These are phyloP conservation scores for Paramecium octaurelia DNA, from an alignment of 73 alveolate genomes.

Conservation along the genomic window DNA sequence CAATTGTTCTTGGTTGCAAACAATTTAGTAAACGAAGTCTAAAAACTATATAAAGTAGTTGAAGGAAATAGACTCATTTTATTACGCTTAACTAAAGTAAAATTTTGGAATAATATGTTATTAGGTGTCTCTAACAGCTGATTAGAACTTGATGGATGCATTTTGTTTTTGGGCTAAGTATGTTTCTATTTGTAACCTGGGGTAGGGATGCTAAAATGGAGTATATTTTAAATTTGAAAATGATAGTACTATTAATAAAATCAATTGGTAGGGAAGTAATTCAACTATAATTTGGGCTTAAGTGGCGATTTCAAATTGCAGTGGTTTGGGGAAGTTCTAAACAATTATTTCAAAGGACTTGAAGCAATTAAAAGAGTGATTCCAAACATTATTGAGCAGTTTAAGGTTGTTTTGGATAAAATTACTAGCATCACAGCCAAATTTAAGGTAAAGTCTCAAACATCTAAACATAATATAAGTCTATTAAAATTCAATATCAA, in stretches of 20 bases:
- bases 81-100: not conserved
- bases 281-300: not conserved
- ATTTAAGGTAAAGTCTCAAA: not conserved
- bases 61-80: constrained; percentile 2
- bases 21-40: not conserved
- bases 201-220: not conserved
- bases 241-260: not conserved
- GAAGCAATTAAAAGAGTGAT: not conserved
- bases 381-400: not conserved
- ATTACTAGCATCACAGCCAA: not conserved
- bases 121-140: not conserved
- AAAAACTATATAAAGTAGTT: not conserved
- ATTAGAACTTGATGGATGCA: not conserved
- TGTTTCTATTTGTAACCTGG: constrained; percentile 18
- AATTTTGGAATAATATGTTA: not conserved
- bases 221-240: not conserved
- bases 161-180: not conserved
- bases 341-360: not conserved
- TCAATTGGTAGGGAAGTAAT: not conserved
- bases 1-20: not conserved
- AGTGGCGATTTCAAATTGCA: not conserved
- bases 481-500: not conserved
- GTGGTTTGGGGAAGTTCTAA: not conserved
- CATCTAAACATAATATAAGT: not conserved
- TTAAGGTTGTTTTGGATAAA: not conserved